Evolutionary conservation across 768 basidiomycete species (phyloP), one percentile per base, ranked within the genome.

Genomic region (Mycena kentingensis): DNA sequence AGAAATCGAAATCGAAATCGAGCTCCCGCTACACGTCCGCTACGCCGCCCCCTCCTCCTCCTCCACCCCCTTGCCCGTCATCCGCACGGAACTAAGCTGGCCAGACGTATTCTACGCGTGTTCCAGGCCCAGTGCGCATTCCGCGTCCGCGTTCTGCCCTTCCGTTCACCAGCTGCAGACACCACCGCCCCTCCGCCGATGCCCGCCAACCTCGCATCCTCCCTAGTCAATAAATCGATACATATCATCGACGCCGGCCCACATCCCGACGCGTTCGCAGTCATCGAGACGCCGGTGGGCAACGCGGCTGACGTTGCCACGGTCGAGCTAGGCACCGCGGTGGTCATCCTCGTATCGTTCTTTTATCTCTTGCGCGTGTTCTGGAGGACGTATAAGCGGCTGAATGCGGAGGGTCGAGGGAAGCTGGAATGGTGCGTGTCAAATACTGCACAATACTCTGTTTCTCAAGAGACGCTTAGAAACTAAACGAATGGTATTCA

Each of bases 1-100:
- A 29, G 22, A 51, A 34, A 44, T 26, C 19, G 58, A 42, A 16
- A 5, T 71, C 2, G 62, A 68, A 19, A 66, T 79, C 11, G 66
- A 71, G 24, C 65, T 81, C 11, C 79, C 79, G 15, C 63, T 81
- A 43, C 79, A 81, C 51, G 52, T 76, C 22, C 74, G 79, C 12
- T 81, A 79, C 55, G 77, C 73, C 5, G 50, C 41, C 5, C 22
- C 26, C 22, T 8, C 15, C 47, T 5, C 21, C 64, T 18, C 68
- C 68, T 27, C 58, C 61, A 21, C 32, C 51, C 16, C 41, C 34
- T 22, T 54, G 58, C 26, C 56, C 62, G 6, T 68, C 67, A 61
- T 69, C 52, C 54, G 57, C 6, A 67, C 67, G 26, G 57, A 63
- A 21, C 54, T 79, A 11, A 58, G 64, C 19, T 70, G 70, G 70